Conservation (phyloP, 2,329 filamentous ascomycete species). For the Colletotrichum tanaceti region DNA sequence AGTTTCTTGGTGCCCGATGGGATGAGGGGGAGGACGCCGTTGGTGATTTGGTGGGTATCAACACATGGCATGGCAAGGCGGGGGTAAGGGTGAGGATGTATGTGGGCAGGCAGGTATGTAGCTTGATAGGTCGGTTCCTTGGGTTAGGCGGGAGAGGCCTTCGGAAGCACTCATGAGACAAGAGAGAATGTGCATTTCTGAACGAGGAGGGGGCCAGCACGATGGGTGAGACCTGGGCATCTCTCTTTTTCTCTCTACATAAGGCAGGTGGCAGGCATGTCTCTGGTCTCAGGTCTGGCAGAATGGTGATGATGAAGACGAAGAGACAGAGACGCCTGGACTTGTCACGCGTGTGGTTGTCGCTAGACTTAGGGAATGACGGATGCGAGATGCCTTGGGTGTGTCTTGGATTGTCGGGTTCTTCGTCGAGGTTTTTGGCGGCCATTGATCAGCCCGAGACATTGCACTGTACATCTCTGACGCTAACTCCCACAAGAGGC, state of each 20-base stretch:
- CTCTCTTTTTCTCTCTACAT: conserved; percentile 2
- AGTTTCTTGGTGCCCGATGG: conserved; percentile 21
- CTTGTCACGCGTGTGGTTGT: no score
- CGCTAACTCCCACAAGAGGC: not conserved
- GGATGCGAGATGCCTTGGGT: not conserved
- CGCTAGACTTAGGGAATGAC: not conserved
- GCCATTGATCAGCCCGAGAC: conserved; percentile 14
- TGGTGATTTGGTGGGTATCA: conserved; percentile 7
- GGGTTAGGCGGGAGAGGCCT: conserved; percentile 3
- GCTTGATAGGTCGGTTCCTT: not conserved
- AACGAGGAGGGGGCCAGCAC: not conserved
- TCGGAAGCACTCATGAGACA: not conserved
- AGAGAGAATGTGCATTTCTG: not conserved
- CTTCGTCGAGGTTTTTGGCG: not conserved
- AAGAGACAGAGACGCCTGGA: no score
- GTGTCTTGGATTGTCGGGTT: conserved; percentile 1
- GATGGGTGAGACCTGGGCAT: conserved; percentile 12
- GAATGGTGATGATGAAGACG: not conserved
- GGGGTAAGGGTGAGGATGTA: not conserved
- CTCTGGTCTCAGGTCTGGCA: not conserved
- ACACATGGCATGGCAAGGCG: not conserved
- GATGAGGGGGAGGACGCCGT: not conserved
- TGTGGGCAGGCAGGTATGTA: not conserved
- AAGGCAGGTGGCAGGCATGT: conserved; percentile 2
- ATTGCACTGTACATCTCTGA: not conserved